Base-by-base conservation (phyloP, 352 stramenopile genomes). In the Phytophthora tubulina region DNA sequence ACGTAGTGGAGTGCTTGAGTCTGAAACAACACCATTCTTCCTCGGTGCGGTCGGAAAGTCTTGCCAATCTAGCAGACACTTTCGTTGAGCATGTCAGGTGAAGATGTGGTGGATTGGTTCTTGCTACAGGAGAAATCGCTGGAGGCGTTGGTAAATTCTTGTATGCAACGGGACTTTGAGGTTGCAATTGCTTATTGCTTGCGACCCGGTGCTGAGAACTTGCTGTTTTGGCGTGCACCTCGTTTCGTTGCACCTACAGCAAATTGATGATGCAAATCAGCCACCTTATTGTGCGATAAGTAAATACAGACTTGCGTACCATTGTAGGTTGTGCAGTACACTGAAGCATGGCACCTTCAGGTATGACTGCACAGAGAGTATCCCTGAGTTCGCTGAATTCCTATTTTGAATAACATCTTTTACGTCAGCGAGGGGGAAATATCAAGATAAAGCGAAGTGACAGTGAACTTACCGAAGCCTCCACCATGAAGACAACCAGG, bases 311-410 rank as follows among this genome's bases (percentile, higher is more conserved):
- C 39, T 39, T 54, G 31, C 63, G 45, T 52, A 64, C 44, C 53
- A 11, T 14, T 56, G 7, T 27, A 51, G 44, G 30, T 11, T 45
- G 27, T 44, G 17, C 21, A 17, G 53, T 11, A 31, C 11, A 7
- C 36, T 31, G 42, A 33, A 13, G 8, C 10, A 4, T 48, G n/a
- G 21, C 17, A 41, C 6, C 36, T 11, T 21, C 52, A 33, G 36
- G 33, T 15, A 2, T 46, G 6, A 42, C 9, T 27, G 30, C n/a
- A 13, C 15, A 45, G 0, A 73, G 62, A 8, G 46, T 52, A 50
- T 30, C 7, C 36, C 45, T 59, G 6, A 72, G 54, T 31, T 53
- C 32, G n/a, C 15, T 7, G 17, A 72, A 72, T 31, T 72, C 55
- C 65, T 53, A 30, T 21, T 17, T 38, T 27, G 21, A 27, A 27